Evolutionary conservation across 23 red algal species (phyloP), one percentile per base, ranked within the genome.

Genomic region (Gracilaria gracilis): DNA sequence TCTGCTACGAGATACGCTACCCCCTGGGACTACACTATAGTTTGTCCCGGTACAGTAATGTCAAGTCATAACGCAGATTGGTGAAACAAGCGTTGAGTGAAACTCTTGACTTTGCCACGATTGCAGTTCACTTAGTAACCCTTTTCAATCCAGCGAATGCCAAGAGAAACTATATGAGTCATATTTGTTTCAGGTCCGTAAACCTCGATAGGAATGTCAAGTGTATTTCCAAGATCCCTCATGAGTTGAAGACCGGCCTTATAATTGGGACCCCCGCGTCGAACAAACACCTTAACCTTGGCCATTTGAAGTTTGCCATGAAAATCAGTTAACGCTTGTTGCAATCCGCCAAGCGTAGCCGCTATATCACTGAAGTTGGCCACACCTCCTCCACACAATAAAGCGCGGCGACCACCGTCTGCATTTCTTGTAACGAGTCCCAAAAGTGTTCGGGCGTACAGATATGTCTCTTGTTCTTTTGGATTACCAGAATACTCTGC

Each of bases 311-410:
- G 94, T 88, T 99, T 96, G 14, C 93, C 94, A 53, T 95, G 86
- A 72, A 96, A 95, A 51, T 99, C 97, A 73, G 95, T 99, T 40
- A 99, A 49, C 20, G 97, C 97, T 81, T 99, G 97, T 67, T 96
- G 86, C 40, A 99, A 87, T 16, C 97, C 97, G 4, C 82, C 94
- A 87, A 99, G 94, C 21, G 97, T 99, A 29, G 97, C 97, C 11
- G 97, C 97, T 38, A 99, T 92, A 82, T 99, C 97, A 61, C 94
- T 99, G 78, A 99, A 99, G 80, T 99, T 99, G 28, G 97, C 97
- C 33, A 99, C 94, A 42, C 97, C 97, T 28, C 97, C 97, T 23
- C 94, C 97, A 21, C 94, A 84, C 16, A 98, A 47, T 57, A 98
- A 76, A 9, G 81, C 81, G 31, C 96, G 93, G 23, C 87, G 85